Base-by-base conservation (phyloP, 202 grass and related monocot species). In the Panicum hallii region DNA sequence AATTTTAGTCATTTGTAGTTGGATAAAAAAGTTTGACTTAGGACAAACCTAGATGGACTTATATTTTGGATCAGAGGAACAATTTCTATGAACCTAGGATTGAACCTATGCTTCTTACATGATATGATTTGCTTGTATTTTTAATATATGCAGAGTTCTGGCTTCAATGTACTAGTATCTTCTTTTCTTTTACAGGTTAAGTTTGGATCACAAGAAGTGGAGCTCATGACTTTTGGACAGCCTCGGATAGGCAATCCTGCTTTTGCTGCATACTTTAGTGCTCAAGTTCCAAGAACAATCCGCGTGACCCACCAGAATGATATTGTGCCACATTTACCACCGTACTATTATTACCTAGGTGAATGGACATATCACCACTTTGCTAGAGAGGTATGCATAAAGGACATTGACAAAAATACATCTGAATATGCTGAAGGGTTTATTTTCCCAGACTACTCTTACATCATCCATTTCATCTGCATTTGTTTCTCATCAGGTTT, bases 361-460 rank as follows among this genome's bases (percentile, higher is more conserved):
- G 55, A 79, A 89, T 93, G 87, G 89, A 98, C 95, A 52, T 95
- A 95, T 74, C 95, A 92, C 84, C 93, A 98, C 89, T 95, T 98
- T 56, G 64, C 95, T 38, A 90, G 85, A 87, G 95, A 98, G 95
- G 95, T 98, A 60, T 90, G 43, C 43, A 10, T 20, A 60, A 8
- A 44, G 75, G 79, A 69, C 47, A 11, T 80, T 78, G 47, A 70
- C 19, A 9, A 50, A 79, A 19, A 60, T 46, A 17, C 1, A 67
- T 48, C 32, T 61, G 30, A 74, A 46, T 49, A 15, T 49, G 47
- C 47, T 49, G 47, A 9, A 49, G 12, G 44, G 43, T n/a, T 16
- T 13, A 26, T 62, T 14, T 63, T 14, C 55, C 0, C 67, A 65
- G 23, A 53, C 23, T 48, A 74, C 47, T 55, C 3, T 75, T 72